A percentile compares a stretch with the other conserved stretches of the same genome.
Evolutionary conservation across 2,329 filamentous ascomycete genomes (phyloP).

Genomic region (Diaporthe amygdali): DNA sequence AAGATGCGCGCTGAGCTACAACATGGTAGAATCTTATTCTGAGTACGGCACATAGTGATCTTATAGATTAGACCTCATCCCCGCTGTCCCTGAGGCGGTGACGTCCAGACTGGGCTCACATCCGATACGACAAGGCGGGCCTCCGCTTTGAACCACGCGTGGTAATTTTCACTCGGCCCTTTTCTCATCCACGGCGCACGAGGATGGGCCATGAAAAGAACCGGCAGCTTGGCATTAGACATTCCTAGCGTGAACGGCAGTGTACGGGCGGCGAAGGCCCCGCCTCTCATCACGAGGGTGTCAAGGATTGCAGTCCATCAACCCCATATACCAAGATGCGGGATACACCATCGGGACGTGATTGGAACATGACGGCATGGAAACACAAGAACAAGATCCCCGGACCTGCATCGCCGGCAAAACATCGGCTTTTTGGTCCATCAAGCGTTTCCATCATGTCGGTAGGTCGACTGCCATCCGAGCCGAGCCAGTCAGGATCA

Average conservation of each 20-base stretch:
- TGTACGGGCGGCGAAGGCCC: background rate
- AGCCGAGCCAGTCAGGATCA: background rate
- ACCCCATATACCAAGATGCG: constrained; percentile 3
- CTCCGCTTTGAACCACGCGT: background rate
- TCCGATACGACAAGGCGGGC: background rate
- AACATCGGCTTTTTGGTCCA: background rate
- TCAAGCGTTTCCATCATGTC: background rate
- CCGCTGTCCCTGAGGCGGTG: background rate
- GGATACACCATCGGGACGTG: background rate
- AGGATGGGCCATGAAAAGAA: background rate
- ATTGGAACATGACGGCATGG: background rate
- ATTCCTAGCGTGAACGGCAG: background rate
- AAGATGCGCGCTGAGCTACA: background rate
- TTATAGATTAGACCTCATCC: background rate
- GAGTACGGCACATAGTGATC: background rate
- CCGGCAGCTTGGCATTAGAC: constrained; percentile 2
- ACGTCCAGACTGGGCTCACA: background rate
- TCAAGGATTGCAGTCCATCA: background rate
- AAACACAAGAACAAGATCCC: background rate
- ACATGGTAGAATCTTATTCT: background rate
- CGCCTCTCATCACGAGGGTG: background rate
- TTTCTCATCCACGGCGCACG: background rate
- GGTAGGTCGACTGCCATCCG: constrained; percentile 1
- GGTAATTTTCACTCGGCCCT: constrained; percentile 1
- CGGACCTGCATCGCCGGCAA: background rate